Base-by-base conservation (phyloP, 805 yeast species). In the Hanseniaspora pseudoguilliermondii region DNA sequence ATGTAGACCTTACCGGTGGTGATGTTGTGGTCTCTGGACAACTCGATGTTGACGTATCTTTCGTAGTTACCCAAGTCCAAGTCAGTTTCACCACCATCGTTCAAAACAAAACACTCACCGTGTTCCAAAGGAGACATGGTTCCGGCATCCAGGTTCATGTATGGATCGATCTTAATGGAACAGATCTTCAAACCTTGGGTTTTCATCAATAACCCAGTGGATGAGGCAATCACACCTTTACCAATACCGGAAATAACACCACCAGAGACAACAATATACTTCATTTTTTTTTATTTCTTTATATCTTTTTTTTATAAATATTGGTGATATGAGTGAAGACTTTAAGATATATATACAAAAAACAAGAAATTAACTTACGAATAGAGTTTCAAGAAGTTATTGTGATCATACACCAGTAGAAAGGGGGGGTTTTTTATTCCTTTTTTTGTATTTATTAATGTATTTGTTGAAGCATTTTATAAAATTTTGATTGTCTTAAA, bases 241-340 rank as follows among this genome's bases (percentile, higher is more conserved):
- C 99, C 99, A 69, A 93, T 93, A 74, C 99, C 99, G 65, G 96
- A 86, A 64, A 93, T 93, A 64, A 93, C 99, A 80, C 98, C 98
- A 71, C 98, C 98, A 58, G 97, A 90, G 48, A 93, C 98, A 66
- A 93, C 95, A 66, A 93, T 97, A 96, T 89, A 93, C 74, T 93
- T 93, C 97, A 93, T 91, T 56, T 57, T 72, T 29, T 44, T 23
- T 57, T 72, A 23, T 44, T 23, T 44, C 7, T 29, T 27, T 27
- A 13, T 9, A 7, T 10, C 25, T n/a, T 23, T 35, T 35, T n/a
- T 23, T 35, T 6, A 25, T 10, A n/a, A 39, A 39, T 21, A 27
- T 13, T 38, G 25, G 36, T 32, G 35, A 13, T 11, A 27, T 21
- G 39, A 38, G n/a, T 7, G 2, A 29, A 8, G 9, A 29, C 32